Evolutionary conservation across 1,284 basidiomycete species (phyloP).

Genomic region (Flammula alnicola): DNA sequence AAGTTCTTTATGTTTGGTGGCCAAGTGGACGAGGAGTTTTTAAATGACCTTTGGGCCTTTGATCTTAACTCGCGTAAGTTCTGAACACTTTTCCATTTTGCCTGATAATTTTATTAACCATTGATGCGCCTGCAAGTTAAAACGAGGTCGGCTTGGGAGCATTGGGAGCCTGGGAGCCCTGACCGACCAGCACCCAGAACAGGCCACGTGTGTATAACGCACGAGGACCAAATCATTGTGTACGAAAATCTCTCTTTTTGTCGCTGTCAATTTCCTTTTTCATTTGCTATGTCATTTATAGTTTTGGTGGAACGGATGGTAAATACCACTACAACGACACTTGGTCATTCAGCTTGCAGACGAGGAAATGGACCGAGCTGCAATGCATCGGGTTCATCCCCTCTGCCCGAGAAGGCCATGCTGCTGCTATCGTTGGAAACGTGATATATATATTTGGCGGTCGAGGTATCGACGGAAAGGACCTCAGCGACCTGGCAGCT

Average conservation of each 20-base stretch:
- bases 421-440: constrained; percentile 95
- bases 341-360: constrained; percentile 91
- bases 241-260: constrained; percentile 46
- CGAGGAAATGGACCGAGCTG: constrained; percentile 89
- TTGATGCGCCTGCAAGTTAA: constrained; percentile 54
- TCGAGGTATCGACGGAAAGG: constrained; percentile 95
- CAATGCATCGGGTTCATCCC: constrained; percentile 98
- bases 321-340: constrained; percentile 99
- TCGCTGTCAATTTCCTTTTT: constrained; percentile 13
- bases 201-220: constrained; percentile 90
- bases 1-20: constrained; percentile 97
- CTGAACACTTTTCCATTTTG: constrained; percentile 10
- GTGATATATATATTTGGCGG: constrained; percentile 99
- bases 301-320: constrained; percentile 98
- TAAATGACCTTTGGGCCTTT: constrained; percentile 97
- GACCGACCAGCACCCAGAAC: constrained; percentile 87
- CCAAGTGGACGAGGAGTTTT: constrained; percentile 94
- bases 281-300: constrained; percentile 33
- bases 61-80: constrained; percentile 90
- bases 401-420: constrained; percentile 95
- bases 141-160: constrained; percentile 79
- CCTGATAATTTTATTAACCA: constrained; percentile 10
- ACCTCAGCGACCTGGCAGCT: constrained; percentile 92
- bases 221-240: constrained; percentile 87
- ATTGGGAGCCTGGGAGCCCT: constrained; percentile 64